Evolutionary conservation across 2,329 filamentous ascomycete genomes (phyloP).

Genomic region (Fusarium brevicatenulatum): DNA sequence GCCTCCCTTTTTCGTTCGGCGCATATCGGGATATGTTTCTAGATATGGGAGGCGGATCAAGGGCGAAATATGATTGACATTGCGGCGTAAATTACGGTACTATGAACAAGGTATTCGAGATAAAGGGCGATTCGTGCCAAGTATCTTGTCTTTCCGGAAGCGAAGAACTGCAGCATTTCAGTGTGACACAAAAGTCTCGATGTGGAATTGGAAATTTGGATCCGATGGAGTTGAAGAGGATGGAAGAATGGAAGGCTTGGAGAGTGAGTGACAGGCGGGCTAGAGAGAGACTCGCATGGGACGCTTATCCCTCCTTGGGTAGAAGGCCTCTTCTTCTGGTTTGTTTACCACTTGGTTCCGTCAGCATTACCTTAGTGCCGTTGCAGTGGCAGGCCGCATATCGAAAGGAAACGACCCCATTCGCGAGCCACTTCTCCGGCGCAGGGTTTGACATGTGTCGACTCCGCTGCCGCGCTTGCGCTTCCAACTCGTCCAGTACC

Average conservation of each 20-base stretch:
- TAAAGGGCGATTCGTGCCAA: constrained; percentile 20
- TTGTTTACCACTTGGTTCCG: constrained; percentile 32
- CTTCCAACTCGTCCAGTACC: constrained; percentile 30
- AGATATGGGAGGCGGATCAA: constrained; percentile 27
- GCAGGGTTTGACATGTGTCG: constrained; percentile 40
- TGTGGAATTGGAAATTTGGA: constrained; percentile 33
- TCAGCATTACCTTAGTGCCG: constrained; percentile 19
- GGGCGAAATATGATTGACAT: constrained; percentile 23
- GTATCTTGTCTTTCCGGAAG: constrained; percentile 4
- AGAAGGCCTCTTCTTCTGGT: constrained; percentile 21
- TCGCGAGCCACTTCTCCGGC: constrained; percentile 38
- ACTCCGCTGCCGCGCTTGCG: constrained; percentile 36
- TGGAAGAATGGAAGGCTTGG: constrained; percentile 28
- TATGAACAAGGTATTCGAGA: constrained; percentile 13
- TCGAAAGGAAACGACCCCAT: constrained; percentile 42
- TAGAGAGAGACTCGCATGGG: constrained; percentile 21
- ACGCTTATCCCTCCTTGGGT: constrained; percentile 42
- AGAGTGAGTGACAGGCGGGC: constrained; percentile 9
- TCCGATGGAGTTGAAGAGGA: constrained; percentile 15
- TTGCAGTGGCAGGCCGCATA: constrained; percentile 25
- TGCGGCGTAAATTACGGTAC: constrained; percentile 18
- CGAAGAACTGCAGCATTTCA: constrained; percentile 11
- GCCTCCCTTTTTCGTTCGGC: constrained; percentile 13
- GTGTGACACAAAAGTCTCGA: constrained; percentile 20
- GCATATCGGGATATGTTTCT: constrained; percentile 19